These are phyloP conservation scores for Juglanconis sp. DNA, from an alignment of 2,329 filamentous ascomycete species.

Conservation along the genomic window DNA sequence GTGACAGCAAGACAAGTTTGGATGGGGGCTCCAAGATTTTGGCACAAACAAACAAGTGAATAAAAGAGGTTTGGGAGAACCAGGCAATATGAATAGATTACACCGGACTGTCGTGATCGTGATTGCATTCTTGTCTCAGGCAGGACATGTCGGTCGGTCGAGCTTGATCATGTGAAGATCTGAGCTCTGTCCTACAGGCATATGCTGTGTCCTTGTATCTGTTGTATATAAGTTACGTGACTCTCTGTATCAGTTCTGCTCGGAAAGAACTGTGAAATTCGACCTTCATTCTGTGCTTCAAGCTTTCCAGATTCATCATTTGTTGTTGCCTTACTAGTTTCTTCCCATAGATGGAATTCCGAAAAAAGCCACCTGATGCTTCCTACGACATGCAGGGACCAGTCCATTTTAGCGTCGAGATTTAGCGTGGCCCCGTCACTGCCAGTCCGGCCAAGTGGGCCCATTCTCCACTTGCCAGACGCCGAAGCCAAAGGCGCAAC, in stretches of 20 bases:
- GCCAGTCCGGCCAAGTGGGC: neutral
- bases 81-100: neutral
- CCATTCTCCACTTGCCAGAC: neutral
- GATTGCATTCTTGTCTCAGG: neutral
- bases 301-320: too few relatives aligned
- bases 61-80: neutral
- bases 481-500: slow-evolving; percentile 4
- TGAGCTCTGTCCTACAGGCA: neutral
- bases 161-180: neutral
- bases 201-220: too few relatives aligned
- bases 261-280: too few relatives aligned
- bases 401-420: neutral
- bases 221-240: too few relatives aligned
- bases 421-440: neutral
- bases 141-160: neutral
- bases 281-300: too few relatives aligned
- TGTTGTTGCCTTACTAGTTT: too few relatives aligned
- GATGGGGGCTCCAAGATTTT: neutral
- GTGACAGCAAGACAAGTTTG: too few relatives aligned
- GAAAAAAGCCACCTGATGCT: too few relatives aligned
- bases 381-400: neutral
- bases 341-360: too few relatives aligned
- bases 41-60: neutral
- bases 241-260: too few relatives aligned
- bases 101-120: neutral